phyloP scores from a whole-genome alignment of 208 protist genomes.

The Phytomonas sp. region DNA sequence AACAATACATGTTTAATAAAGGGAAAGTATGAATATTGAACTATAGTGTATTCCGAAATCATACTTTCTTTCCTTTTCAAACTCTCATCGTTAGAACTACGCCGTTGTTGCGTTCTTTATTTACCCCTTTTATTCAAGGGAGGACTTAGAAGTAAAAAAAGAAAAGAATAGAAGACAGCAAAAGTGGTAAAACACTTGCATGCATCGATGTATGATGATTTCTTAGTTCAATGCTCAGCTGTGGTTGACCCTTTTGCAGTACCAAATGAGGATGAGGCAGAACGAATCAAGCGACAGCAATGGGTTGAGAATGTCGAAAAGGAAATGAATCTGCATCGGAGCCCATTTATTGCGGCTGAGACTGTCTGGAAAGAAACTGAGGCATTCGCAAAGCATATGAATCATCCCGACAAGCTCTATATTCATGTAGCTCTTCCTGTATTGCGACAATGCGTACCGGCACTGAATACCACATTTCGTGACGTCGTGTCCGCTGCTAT shows the following conservation, averaged over 20 bases:
- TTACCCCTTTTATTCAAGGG: background rate
- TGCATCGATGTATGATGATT: background rate
- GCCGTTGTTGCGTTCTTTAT: background rate
- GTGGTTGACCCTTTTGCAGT: conserved; percentile 70
- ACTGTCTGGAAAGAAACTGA: conserved; percentile 57
- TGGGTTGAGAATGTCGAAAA: conserved; percentile 58
- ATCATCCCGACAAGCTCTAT: conserved; percentile 48
- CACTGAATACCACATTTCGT: conserved; percentile 30
- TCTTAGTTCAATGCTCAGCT: conserved; percentile 18
- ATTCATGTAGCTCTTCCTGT: conserved; percentile 62
- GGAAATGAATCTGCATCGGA: conserved; percentile 52
- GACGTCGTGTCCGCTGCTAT: conserved; percentile 51
- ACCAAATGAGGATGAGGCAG: conserved; percentile 22
- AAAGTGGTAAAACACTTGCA: conserved; percentile 32
- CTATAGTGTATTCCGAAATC: background rate
- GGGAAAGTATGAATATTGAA: background rate
- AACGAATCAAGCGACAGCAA: conserved; percentile 29
- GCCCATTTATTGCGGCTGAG: conserved; percentile 80
- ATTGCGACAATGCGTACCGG: conserved; percentile 49
- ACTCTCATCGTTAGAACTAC: background rate
- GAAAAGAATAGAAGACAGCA: background rate
- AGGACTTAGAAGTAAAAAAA: background rate
- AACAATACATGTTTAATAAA: background rate
- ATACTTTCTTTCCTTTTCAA: background rate
- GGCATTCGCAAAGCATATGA: conserved; percentile 22